Evolutionary conservation across 306 rosid genomes (phyloP), one percentile per base, ranked within the genome.

Genomic region (Arachis hypogaea): DNA sequence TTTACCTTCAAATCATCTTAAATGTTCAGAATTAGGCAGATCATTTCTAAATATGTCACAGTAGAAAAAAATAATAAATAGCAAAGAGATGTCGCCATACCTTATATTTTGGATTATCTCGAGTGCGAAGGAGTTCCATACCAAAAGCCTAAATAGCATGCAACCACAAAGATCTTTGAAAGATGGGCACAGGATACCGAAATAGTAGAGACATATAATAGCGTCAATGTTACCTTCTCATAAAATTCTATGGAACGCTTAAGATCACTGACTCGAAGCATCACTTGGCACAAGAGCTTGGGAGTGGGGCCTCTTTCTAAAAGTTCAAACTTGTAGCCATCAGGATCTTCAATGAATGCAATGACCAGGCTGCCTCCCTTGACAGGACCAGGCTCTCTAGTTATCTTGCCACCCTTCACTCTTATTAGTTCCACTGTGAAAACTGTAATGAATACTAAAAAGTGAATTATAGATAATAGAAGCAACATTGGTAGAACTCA

Each of bases 181-280:
- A 22, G 68, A 18, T 43, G n/a, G 11, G 47, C 59, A 55, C 41
- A 57, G 22, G 5, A 63, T 68, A 69, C 12, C 36, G 57, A 2
- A 69, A 68, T 52, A 47, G 49, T 51, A 49, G 33, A 36, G 50
- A 66, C 52, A 50, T 16, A 63, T 55, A 54, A 73, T 45, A 61
- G 68, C 50, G 65, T 47, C 61, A 52, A 77, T 76, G 81, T 81
- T 63, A 94, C 99, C 97, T 88, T 94, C 87, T 92, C 90, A 77
- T 94, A 92, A 78, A 94, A 94, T 57, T 89, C 84, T 60, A 89
- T 88, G 67, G 99, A 94, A 74, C 95, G 95, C 66, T 89, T 89
- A 73, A 92, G 99, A 80, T 92, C 95, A n/a, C 99, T 97, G 50
- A 89, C 99, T 70, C 96, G 96, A 83, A 94, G 96, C 98, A 94